Conservation (phyloP, 2,329 filamentous ascomycete species). For the Metarhizium guizhouense region DNA sequence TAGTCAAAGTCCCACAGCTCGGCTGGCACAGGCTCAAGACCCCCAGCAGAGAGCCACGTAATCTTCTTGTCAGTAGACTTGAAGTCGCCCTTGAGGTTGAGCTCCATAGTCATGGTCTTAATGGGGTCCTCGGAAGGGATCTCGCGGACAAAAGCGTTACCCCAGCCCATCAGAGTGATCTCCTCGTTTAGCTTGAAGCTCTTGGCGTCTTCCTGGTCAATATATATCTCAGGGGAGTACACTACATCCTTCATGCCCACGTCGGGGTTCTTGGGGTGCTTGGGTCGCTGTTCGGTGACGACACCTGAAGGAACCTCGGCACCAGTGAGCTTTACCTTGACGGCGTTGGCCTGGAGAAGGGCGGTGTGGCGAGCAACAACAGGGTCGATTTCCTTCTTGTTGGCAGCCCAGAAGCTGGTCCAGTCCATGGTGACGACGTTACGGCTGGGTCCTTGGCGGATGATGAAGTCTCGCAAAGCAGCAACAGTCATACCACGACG, state of each 20-base stretch:
- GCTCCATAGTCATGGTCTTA: conserved; percentile 65
- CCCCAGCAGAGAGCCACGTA: conserved; percentile 76
- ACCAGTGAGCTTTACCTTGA: conserved; percentile 61
- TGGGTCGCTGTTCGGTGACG: conserved; percentile 66
- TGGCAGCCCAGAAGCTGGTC: conserved; percentile 63
- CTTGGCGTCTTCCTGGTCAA: conserved; percentile 82
- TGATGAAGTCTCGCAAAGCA: conserved; percentile 73
- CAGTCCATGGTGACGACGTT: conserved; percentile 82
- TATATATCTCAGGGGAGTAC: conserved; percentile 63
- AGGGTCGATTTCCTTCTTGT: conserved; percentile 78
- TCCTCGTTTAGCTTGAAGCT: conserved; percentile 79
- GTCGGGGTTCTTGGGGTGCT: conserved; percentile 81
- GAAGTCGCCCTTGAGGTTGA: conserved; percentile 88
- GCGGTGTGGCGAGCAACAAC: conserved; percentile 66
- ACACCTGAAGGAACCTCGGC: conserved; percentile 55
- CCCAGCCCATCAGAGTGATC: conserved; percentile 95
- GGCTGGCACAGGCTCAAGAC: conserved; percentile 68
- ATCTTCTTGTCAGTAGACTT: conserved; percentile 96
- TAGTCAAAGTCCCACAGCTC: conserved; percentile 94
- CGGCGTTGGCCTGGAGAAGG: conserved; percentile 60
- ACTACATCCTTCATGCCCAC: conserved; percentile 80
- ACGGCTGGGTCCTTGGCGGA: conserved; percentile 75
- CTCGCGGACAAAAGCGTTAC: conserved; percentile 71
- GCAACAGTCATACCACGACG: conserved; percentile 71
- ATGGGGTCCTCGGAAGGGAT: conserved; percentile 52